Conservation (phyloP, 2,329 filamentous ascomycete species). For the Alternaria sp. region DNA sequence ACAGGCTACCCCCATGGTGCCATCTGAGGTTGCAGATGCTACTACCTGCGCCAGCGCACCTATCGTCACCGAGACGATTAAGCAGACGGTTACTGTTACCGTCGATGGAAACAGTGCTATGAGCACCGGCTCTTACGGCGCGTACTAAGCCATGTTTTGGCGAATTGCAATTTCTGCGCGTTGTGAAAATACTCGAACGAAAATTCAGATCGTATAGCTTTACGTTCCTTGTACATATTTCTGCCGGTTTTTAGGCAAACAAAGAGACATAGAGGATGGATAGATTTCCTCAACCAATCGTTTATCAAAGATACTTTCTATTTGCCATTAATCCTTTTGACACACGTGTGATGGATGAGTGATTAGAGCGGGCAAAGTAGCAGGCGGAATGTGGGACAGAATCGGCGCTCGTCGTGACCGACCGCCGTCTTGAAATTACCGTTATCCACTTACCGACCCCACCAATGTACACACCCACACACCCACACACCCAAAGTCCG, state of each 20-base stretch:
- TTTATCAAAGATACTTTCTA: not conserved
- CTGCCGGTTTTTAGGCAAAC: not conserved
- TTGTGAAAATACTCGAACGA: not conserved
- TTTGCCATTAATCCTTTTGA: not conserved
- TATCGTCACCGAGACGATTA: slow-evolving; percentile 29
- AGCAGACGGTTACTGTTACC: slow-evolving; percentile 34
- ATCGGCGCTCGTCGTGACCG: not conserved
- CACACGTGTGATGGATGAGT: not conserved
- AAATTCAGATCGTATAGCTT: not conserved
- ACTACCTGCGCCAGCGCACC: slow-evolving; percentile 15
- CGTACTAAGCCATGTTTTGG: slow-evolving; percentile 1
- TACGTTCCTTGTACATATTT: slow-evolving; percentile 12
- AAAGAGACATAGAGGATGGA: not conserved
- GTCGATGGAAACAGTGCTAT: slow-evolving; percentile 11
- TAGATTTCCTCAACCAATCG: not conserved
- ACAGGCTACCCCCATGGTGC: not conserved
- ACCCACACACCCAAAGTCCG: not conserved
- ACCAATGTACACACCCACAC: not conserved
- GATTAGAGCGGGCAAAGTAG: not conserved
- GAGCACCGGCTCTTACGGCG: slow-evolving; percentile 3
- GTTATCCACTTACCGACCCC: not conserved
- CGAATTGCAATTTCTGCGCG: fast-evolving
- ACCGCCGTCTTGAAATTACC: not conserved
- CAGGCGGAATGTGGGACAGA: not conserved
- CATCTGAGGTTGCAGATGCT: slow-evolving; percentile 8